Evolutionary conservation across 1,284 basidiomycete genomes (phyloP).

Genomic region (Fomitiporia mediterranea): DNA sequence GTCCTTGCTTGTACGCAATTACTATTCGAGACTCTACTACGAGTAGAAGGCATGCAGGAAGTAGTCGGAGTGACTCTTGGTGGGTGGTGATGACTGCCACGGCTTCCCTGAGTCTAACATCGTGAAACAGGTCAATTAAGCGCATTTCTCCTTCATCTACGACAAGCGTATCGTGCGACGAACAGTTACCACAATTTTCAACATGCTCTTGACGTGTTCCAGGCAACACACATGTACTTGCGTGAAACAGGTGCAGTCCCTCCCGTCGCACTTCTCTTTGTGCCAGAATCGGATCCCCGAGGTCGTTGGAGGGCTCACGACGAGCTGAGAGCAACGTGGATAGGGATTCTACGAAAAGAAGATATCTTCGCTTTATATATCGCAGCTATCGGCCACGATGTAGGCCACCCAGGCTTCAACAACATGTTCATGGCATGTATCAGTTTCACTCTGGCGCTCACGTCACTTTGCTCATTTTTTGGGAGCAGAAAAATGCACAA

Average conservation of each 20-base stretch:
- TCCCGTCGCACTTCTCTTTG: slow-evolving; percentile 54
- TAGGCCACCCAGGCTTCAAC: slow-evolving; percentile 89
- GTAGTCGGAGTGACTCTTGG: slow-evolving; percentile 61
- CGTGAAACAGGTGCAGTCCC: slow-evolving; percentile 75
- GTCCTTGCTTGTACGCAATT: slow-evolving; percentile 76
- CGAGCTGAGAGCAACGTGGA: slow-evolving; percentile 40
- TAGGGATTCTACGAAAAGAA: slow-evolving; percentile 52
- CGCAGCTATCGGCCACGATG: slow-evolving; percentile 92
- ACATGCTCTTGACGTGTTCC: slow-evolving; percentile 91
- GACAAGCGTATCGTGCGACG: slow-evolving; percentile 79
- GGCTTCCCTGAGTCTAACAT: slow-evolving; percentile 7
- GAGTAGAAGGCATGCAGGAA: slow-evolving; percentile 69
- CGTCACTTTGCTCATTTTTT: slow-evolving; percentile 6
- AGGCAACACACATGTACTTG: slow-evolving; percentile 86
- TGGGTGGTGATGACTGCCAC: too few species aligned
- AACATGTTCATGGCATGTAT: slow-evolving; percentile 85
- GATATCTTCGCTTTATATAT: slow-evolving; percentile 83
- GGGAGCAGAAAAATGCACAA: slow-evolving; percentile 79
- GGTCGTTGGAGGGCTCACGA: slow-evolving; percentile 15
- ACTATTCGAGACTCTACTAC: slow-evolving; percentile 69
- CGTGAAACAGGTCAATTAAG: slow-evolving; percentile 57
- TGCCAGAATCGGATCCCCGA: slow-evolving; percentile 27
- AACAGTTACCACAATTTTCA: slow-evolving; percentile 97
- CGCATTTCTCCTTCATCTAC: slow-evolving; percentile 74
- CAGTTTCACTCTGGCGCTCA: neutral